Percentiles rank a stretch among this genome's conserved stretches.
These are phyloP conservation scores for Silene coronaria DNA, from an alignment of 179 eudicot genomes.

Conservation along the genomic window DNA sequence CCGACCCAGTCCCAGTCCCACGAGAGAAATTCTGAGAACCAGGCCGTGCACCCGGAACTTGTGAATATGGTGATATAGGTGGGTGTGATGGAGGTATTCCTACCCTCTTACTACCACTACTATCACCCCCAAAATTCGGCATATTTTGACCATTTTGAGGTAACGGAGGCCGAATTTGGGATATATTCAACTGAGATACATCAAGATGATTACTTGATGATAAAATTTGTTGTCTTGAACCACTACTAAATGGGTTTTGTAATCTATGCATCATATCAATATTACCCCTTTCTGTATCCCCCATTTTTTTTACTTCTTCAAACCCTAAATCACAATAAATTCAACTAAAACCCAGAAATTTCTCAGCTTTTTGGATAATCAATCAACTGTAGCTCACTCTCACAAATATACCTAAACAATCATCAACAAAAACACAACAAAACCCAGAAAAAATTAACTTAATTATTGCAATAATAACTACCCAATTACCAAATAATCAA, in stretches of 20 bases:
- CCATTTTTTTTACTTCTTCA: constrained; percentile 36
- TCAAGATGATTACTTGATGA: constrained; percentile 50
- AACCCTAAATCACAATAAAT: constrained; percentile 7
- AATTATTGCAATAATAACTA: not conserved
- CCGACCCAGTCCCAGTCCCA: constrained; percentile 25
- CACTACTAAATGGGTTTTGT: constrained; percentile 58
- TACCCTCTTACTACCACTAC: constrained; percentile 28
- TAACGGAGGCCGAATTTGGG: constrained; percentile 53
- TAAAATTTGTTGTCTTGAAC: constrained; percentile 32
- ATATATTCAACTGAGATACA: constrained; percentile 50
- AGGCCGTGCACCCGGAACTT: constrained; percentile 41
- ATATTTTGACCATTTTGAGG: constrained; percentile 40
- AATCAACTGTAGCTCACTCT: constrained; percentile 26
- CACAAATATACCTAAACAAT: constrained; percentile 17
- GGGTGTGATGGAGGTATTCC: constrained; percentile 90
- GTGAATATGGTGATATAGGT: constrained; percentile 77
- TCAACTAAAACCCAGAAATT: constrained; percentile 17
- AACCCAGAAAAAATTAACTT: constrained; percentile 11
- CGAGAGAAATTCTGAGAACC: constrained; percentile 44
- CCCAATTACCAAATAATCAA: constrained; percentile 4
- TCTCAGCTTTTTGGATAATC: not conserved
- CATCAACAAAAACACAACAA: not conserved
- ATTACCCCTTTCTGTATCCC: constrained; percentile 63
- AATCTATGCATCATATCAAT: constrained; percentile 55
- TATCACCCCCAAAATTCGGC: constrained; percentile 39